phyloP scores from a whole-genome alignment of 1,284 basidiomycete species.

The Prillingera fragicola region DNA sequence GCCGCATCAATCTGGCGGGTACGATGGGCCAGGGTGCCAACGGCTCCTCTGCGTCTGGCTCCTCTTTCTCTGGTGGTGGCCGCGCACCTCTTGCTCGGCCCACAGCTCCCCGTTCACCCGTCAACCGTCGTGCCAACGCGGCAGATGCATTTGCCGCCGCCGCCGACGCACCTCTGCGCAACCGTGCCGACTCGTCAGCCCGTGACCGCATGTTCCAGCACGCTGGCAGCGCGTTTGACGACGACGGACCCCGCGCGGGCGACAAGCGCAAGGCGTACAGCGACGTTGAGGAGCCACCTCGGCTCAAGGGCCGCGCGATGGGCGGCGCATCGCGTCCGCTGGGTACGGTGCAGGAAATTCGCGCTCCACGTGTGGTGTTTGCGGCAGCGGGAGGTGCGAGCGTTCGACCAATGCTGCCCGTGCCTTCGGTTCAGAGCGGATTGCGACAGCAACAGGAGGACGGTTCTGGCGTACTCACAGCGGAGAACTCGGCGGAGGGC shows the following conservation, averaged over 20 bases:
- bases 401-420: constrained; percentile 9
- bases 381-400: background rate
- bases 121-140: constrained; percentile 1
- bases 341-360: constrained; percentile 29
- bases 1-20: constrained; percentile 10
- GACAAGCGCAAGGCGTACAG: constrained; percentile 32
- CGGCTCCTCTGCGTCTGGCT: background rate
- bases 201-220: constrained; percentile 37
- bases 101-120: background rate
- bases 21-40: constrained; percentile 4
- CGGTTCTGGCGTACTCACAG: constrained; percentile 50
- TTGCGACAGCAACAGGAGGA: constrained; percentile 28
- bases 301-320: constrained; percentile 25
- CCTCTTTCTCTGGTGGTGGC: background rate
- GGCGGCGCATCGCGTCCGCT: constrained; percentile 12
- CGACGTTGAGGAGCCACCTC: constrained; percentile 11
- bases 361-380: constrained; percentile 18
- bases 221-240: constrained; percentile 24
- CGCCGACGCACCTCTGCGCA: constrained; percentile 33
- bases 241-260: constrained; percentile 15
- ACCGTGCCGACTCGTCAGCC: constrained; percentile 16
- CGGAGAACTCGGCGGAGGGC: constrained; percentile 64
- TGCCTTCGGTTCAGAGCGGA: constrained; percentile 29
- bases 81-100: constrained; percentile 3
- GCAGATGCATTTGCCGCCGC: constrained; percentile 29